These are phyloP conservation scores for Pseudocercospora fijiensis DNA, from an alignment of 2,329 filamentous ascomycete genomes.

Conservation along the genomic window DNA sequence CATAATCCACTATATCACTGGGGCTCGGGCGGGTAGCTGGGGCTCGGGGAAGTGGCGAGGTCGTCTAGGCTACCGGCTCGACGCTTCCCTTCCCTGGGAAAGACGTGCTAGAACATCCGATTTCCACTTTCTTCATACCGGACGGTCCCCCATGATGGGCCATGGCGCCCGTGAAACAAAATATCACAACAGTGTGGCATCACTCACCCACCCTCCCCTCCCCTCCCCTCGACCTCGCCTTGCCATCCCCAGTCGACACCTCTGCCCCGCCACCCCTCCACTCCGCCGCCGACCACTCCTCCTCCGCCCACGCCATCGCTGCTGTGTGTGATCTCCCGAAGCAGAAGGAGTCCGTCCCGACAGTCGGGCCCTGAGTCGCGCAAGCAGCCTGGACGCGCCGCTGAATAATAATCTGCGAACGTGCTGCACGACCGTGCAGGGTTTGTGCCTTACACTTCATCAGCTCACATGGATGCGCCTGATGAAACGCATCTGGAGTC, in stretches of 20 bases:
- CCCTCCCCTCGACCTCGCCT: not conserved
- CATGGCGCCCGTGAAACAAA: constrained; percentile 13
- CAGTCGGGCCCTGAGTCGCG: constrained; percentile 15
- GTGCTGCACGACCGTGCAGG: constrained; percentile 25
- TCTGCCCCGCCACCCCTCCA: not conserved
- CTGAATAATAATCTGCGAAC: constrained; percentile 27
- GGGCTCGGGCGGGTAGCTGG: too few species aligned
- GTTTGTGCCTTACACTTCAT: constrained; percentile 13
- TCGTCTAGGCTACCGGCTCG: constrained; percentile 7
- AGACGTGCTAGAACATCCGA: not conserved
- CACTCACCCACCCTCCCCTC: not conserved
- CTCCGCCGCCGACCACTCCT: not conserved
- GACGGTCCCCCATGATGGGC: too few species aligned
- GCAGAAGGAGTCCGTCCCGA: constrained; percentile 13
- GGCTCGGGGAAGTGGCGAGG: too few species aligned
- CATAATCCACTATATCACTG: too few species aligned
- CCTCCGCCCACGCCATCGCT: constrained; percentile 8
- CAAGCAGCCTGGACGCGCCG: constrained; percentile 11
- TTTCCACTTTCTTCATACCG: not conserved
- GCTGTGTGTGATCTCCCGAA: constrained; percentile 10
- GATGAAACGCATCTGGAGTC: constrained; percentile 15
- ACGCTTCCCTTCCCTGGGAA: constrained; percentile 5
- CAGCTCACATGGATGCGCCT: constrained; percentile 27
- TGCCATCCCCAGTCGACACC: not conserved
- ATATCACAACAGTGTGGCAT: constrained; percentile 7